phyloP scores from a whole-genome alignment of 192 early-diverging fungal genomes.

The Pecoramyces ruminantium region DNA sequence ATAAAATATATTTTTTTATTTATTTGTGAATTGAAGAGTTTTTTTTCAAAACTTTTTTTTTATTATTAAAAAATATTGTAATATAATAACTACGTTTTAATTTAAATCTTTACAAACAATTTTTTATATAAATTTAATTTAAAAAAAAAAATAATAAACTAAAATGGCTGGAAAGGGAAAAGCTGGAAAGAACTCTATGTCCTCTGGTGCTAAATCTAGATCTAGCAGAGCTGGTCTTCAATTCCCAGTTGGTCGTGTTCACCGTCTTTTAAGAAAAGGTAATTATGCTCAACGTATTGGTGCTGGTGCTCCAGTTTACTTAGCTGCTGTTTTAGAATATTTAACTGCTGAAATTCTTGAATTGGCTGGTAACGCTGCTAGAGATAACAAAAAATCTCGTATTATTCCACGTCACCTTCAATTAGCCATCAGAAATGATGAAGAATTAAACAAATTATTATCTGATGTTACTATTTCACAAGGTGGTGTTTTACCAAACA shows the following conservation, averaged over 20 bases:
- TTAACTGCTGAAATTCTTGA: constrained; percentile 91
- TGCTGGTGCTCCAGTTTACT: constrained; percentile 81
- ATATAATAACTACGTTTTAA: neutral
- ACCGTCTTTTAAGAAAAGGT: constrained; percentile 82
- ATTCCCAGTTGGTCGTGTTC: constrained; percentile 95
- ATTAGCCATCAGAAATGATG: constrained; percentile 90
- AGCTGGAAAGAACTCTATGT: constrained; percentile 6
- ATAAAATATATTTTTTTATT: neutral
- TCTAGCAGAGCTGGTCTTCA: constrained; percentile 83
- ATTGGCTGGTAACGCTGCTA: constrained; percentile 85
- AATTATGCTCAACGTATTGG: constrained; percentile 88
- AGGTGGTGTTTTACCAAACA: constrained; percentile 89
- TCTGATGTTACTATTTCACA: constrained; percentile 79
- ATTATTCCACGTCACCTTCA: constrained; percentile 87
- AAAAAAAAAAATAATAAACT: neutral
- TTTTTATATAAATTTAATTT: neutral
- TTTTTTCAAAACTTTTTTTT: neutral
- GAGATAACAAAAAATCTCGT: constrained; percentile 87
- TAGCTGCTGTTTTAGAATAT: constrained; percentile 92
- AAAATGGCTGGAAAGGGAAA: constrained; percentile 1
- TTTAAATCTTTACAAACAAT: neutral
- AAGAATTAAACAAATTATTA: constrained; percentile 85
- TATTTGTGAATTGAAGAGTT: neutral
- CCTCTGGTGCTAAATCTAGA: constrained; percentile 43
- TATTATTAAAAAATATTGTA: neutral